phyloP scores from a whole-genome alignment of 768 basidiomycete species.

The Basidioascus undulatus region DNA sequence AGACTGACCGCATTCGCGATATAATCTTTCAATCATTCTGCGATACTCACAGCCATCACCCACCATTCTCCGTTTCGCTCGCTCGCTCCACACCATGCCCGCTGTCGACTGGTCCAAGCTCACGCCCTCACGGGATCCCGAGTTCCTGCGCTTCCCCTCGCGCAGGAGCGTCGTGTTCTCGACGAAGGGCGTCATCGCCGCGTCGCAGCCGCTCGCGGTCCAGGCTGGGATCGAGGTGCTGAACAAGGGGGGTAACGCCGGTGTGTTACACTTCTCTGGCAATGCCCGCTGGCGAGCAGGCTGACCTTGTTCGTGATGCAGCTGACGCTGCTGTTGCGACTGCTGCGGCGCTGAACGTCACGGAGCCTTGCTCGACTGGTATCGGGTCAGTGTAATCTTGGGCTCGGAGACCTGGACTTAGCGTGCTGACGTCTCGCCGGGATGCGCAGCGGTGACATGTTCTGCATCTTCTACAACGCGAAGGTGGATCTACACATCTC shows the following conservation, averaged over 20 bases:
- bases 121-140: constrained; percentile 33
- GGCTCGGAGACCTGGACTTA: neutral
- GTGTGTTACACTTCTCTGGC: constrained; percentile 20
- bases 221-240: constrained; percentile 71
- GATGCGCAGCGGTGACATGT: constrained; percentile 16
- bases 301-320: constrained; percentile 44
- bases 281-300: too few relatives aligned
- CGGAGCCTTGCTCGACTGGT: constrained; percentile 60
- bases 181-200: constrained; percentile 63
- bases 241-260: constrained; percentile 83
- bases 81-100: too few relatives aligned
- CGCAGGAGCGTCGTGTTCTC: constrained; percentile 69
- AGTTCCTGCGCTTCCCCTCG: constrained; percentile 50
- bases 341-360: constrained; percentile 76
- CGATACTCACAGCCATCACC: too few relatives aligned
- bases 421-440: constrained; percentile 9
- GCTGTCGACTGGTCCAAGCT: constrained; percentile 41
- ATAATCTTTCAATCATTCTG: too few relatives aligned
- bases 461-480: constrained; percentile 2
- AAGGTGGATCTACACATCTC: neutral
- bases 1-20: too few relatives aligned
- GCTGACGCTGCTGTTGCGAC: constrained; percentile 82
- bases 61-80: too few relatives aligned
- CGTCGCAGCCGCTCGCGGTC: constrained; percentile 72
- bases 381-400: constrained; percentile 39